phyloP scores from a whole-genome alignment of 768 basidiomycete species.

The Boletus reticuloceps region DNA sequence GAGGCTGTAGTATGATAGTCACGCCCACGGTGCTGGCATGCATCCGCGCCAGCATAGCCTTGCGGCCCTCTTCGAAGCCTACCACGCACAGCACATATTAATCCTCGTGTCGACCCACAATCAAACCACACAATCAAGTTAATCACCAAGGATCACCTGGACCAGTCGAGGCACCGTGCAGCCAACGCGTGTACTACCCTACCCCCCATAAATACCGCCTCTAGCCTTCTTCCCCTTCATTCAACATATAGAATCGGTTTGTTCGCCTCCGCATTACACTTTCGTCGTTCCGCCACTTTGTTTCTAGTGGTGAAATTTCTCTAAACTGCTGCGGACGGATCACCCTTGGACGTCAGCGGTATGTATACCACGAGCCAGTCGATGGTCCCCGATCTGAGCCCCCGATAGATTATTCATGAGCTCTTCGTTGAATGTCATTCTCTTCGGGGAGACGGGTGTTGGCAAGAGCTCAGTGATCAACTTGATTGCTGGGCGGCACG shows the following conservation, averaged over 20 bases:
- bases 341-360: conserved; percentile 5
- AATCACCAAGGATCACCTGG: conserved; percentile 22
- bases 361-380: not conserved
- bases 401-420: conserved; percentile 16
- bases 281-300: not conserved
- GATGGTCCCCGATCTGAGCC: conserved; percentile 19
- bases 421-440: conserved; percentile 34
- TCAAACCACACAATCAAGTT: conserved; percentile 9
- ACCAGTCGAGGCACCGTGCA: conserved; percentile 8
- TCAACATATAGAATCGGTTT: not conserved
- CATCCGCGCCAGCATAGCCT: no score
- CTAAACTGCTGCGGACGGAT: not conserved
- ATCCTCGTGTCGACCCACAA: conserved; percentile 15
- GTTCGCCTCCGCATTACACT: not conserved
- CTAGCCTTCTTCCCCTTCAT: not conserved
- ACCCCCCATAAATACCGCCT: conserved; percentile 14
- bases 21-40: no score
- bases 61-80: not conserved
- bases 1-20: no score
- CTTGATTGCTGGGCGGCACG: conserved; percentile 24
- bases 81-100: conserved; percentile 3
- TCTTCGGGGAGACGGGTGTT: conserved; percentile 45
- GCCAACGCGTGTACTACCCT: not conserved
- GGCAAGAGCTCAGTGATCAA: conserved; percentile 37
- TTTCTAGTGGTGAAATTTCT: not conserved